Evolutionary conservation across 768 basidiomycete species (phyloP).

Genomic region (Leccinum rimulosum): DNA sequence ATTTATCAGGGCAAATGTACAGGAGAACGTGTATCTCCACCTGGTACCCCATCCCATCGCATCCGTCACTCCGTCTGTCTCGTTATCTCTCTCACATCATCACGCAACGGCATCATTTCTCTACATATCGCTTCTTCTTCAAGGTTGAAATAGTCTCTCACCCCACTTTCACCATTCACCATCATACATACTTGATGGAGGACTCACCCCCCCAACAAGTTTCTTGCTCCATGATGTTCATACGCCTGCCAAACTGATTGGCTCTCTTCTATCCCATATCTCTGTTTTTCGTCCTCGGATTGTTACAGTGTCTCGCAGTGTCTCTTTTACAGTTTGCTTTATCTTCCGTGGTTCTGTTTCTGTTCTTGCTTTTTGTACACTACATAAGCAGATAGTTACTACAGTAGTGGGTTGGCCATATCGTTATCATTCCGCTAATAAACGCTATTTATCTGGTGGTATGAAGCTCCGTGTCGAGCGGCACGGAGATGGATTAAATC

Average conservation of each 20-base stretch:
- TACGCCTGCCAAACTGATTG: constrained; percentile 10
- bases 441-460: constrained; percentile 36
- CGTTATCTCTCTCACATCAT: constrained; percentile 26
- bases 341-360: constrained; percentile 22
- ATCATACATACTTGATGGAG: constrained; percentile 23
- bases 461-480: background rate
- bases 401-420: constrained; percentile 56
- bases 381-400: constrained; percentile 47
- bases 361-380: constrained; percentile 34
- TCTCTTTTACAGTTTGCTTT: constrained; percentile 18
- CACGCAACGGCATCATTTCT: constrained; percentile 31
- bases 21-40: constrained; percentile 23
- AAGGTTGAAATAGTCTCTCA: constrained; percentile 15
- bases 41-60: constrained; percentile 26
- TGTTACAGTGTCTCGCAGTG: constrained; percentile 16
- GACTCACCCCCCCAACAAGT: constrained; percentile 13
- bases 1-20: constrained; percentile 35
- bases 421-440: constrained; percentile 62
- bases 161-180: constrained; percentile 11
- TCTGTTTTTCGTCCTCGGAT: constrained; percentile 16
- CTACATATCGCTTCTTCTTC: constrained; percentile 18
- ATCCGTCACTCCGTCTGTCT: constrained; percentile 20
- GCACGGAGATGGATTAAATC: constrained; percentile 16
- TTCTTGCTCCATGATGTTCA: constrained; percentile 15
- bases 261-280: constrained; percentile 12